Evolutionary conservation across 106 monocot genomes (phyloP).

Genomic region (Acanthochlamys bracteata): DNA sequence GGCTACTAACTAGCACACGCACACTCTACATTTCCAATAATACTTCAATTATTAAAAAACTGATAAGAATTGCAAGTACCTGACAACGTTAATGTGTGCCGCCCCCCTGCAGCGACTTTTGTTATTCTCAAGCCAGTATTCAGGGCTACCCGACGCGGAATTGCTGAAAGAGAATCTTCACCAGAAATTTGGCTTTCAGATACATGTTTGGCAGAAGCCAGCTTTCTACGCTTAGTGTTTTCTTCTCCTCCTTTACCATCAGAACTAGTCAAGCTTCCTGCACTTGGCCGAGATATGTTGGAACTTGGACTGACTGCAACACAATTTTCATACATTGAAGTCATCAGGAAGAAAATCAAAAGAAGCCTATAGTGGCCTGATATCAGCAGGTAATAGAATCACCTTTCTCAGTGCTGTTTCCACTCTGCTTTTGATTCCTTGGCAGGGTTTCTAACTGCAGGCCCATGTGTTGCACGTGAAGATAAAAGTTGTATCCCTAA

Average conservation of each 20-base stretch:
- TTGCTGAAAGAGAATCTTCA: conserved; percentile 73
- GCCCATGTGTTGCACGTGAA: too few relatives aligned
- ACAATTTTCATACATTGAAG: too few relatives aligned
- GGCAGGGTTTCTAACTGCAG: too few relatives aligned
- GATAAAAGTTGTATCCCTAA: too few relatives aligned
- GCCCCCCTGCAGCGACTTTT: conserved; percentile 84
- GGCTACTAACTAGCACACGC: too few relatives aligned
- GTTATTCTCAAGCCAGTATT: conserved; percentile 48
- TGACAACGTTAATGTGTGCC: conserved; percentile 89
- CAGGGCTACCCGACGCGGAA: conserved; percentile 69
- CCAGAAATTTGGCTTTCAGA: conserved; percentile 46
- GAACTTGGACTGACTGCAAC: conserved; percentile 64
- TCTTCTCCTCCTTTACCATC: conserved; percentile 48
- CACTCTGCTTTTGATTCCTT: too few relatives aligned
- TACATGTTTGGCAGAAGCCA: conserved; percentile 57
- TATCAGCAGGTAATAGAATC: too few relatives aligned
- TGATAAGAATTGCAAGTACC: conserved; percentile 25
- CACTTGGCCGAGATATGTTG: conserved; percentile 29
- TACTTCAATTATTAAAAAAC: neutral
- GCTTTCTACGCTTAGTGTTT: conserved; percentile 55
- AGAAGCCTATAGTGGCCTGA: too few relatives aligned
- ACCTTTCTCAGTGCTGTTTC: too few relatives aligned
- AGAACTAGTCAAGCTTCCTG: conserved; percentile 16
- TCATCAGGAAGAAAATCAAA: too few relatives aligned
- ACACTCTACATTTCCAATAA: too few relatives aligned